Conservation (phyloP, 352 stramenopile species). For the Phytophthora capsici region DNA sequence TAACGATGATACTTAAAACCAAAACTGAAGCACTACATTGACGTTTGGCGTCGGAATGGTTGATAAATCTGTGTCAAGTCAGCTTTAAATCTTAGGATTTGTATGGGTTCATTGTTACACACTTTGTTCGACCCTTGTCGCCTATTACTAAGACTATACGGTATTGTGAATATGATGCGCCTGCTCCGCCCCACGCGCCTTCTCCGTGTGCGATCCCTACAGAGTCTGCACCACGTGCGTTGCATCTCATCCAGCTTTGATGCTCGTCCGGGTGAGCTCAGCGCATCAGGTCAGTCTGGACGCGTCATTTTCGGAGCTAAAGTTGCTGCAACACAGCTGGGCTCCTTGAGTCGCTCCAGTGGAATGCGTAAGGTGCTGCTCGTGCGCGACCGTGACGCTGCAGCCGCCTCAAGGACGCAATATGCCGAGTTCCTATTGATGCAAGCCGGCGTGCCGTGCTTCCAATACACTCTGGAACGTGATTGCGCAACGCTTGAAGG, state of each 20-base stretch:
- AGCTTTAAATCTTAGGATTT: no score
- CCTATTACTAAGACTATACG: no score
- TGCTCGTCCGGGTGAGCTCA: slow-evolving; percentile 42
- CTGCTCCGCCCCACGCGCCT: slow-evolving; percentile 1
- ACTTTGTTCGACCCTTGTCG: no score
- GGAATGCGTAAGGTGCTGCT: slow-evolving; percentile 77
- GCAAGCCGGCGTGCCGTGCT: slow-evolving; percentile 70
- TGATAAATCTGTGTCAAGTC: no score
- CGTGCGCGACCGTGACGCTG: slow-evolving; percentile 66
- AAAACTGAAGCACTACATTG: no score
- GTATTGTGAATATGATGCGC: no score
- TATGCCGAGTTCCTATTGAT: slow-evolving; percentile 79
- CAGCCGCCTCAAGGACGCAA: slow-evolving; percentile 59
- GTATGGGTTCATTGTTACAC: no score
- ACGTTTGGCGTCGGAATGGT: no score
- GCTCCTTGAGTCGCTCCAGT: slow-evolving; percentile 36
- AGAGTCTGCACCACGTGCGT: slow-evolving; percentile 2
- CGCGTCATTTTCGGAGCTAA: slow-evolving; percentile 63
- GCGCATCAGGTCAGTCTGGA: slow-evolving; percentile 42
- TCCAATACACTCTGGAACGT: slow-evolving; percentile 74
- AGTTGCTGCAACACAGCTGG: slow-evolving; percentile 48
- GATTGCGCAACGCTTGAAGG: slow-evolving; percentile 69
- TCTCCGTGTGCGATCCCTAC: neutral
- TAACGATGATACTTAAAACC: no score
- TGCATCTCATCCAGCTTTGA: slow-evolving; percentile 52